Evolutionary conservation across 2,329 filamentous ascomycete species (phyloP), one percentile per base, ranked within the genome.

Genomic region (Fusarium luffae): DNA sequence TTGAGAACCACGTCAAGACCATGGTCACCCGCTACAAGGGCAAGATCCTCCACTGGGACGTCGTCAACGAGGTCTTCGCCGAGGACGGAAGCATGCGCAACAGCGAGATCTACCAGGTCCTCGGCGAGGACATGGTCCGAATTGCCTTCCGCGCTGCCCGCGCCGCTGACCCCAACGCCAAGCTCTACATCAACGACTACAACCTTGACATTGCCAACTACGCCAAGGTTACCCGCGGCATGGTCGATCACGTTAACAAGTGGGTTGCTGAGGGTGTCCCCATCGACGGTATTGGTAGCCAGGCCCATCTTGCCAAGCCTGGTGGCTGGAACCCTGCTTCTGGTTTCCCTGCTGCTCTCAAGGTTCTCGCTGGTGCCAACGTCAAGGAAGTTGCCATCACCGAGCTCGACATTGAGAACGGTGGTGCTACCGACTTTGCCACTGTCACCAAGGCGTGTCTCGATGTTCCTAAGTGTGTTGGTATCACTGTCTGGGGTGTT

Each of bases 111-210:
- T 90, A 83, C 72, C 84, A 86, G 27, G 87, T 93, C 4, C 85
- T 93, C 7, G 90, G 91, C 46, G 90, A 92, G 80, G 85, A 86
- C 77, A 93, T 90, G 75, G 87, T 93, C 55, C 82, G 83, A 23
- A 90, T 92, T 73, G 91, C 91, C 37, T 93, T 93, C 81, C 83
- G 86, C 54, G 87, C 91, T 13, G 91, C 92, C 21, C 85, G 87
- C 54, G 83, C 83, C 11, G 90, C 89, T 66, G 91, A 93, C 77
- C 89, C 91, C 4, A 74, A 79, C 59, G 90, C 89, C 4, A 90
- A 90, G 79, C 83, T 93, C 41, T 94, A 92, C 82, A 92, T 93
- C 81, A 94, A 93, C 79, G 91, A 93, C 77, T 88, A 85, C 80
- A 92, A 91, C 81, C 85, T 92, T 54, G 90, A 92, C 79, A 82